Evolutionary conservation across 257 asterid genomes (phyloP), one percentile per base, ranked within the genome.

Genomic region (Forsythia viridissima): DNA sequence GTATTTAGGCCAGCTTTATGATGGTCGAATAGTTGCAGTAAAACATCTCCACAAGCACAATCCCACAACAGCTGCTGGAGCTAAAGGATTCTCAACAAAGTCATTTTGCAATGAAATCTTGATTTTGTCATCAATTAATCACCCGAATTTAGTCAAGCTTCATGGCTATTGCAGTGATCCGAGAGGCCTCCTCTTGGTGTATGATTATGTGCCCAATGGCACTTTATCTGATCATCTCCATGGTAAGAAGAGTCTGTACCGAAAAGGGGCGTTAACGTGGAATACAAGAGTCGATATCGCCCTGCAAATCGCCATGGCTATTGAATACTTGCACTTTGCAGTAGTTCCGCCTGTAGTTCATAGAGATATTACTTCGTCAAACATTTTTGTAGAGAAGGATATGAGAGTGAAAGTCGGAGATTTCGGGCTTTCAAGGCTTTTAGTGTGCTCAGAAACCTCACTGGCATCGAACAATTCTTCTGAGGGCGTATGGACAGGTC

Each of bases 101-200:
- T 89, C 99, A 20, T 95, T 95, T 39, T 95, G 99, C 82, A 95
- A 95, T 72, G 99, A 95, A 71, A 95, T 95, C 59, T 74, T 93
- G 89, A 95, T 95, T 48, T 48, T 95, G 40, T 95, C 99, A 4
- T 92, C 97, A 0, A 91, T 93, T 37, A 80, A 85, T 59, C 98
- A 93, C 24, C 97, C 99, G 0, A 92, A 88, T 90, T 76, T 95
- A 74, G 97, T 95, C 7, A 93, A 90, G 85, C 96, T 95, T 13
- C 97, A 95, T 80, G 99, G 99, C 0, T 95, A 89, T 74, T 95
- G 99, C 83, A 91, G 98, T 44, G 99, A 95, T 83, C 99, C 99
- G 4, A 89, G 99, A 85, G 99, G 99, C 36, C 74, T 93, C 5
- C 88, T 95, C 51, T 80, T 95, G 81, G 97, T 92, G 1, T 95